Base-by-base conservation (phyloP, 2,329 filamentous ascomycete species). In the Talaromyces amestolkiae region DNA sequence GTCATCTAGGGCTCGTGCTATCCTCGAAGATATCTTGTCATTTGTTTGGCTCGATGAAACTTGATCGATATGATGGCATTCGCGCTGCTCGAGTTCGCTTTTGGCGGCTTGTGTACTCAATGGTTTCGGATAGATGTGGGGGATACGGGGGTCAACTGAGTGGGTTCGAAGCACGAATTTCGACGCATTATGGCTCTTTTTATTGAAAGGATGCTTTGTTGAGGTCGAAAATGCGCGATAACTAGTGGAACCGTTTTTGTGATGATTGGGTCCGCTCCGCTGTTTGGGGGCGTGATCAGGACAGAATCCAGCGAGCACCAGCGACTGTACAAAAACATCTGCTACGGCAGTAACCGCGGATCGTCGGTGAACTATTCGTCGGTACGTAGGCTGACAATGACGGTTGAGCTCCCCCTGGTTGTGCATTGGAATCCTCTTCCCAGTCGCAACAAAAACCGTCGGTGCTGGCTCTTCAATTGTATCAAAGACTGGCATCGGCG, bases 401-500 rank as follows among this genome's bases (percentile, higher is more conserved):
- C 51, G 49, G 11, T 31, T 49, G 53, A 47, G 31, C 31, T 45
- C 51, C 6, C 31, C 19, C n/a, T 58, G 61, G 27, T 39, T 35
- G 61, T 58, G 41, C 61, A 63, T 63, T 45, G 51, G 39, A 35
- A 27, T 35, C 45, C 17, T 45, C 37, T 15, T 63, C 31, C 27
- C 41, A 27, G 19, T 53, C n/a, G 35, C 37, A 31, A 62, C 17
- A 69, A 74, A 69, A 72, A 71, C 61, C 70, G 80, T 68, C 81
- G 79, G 77, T 70, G 77, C 74, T 73, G 79, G 81, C 81, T 82
- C 80, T 75, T 83, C 79, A 77, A 83, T 80, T 78, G 80, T 80
- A 79, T 81, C 82, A 80, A 84, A 76, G 79, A 83, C 79, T 85
- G 84, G 86, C 87, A 89, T 89, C 85, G 85, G 84, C 83, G 74